These are phyloP conservation scores for Phytophthora constricta DNA, from an alignment of 352 stramenopile species.

Conservation along the genomic window DNA sequence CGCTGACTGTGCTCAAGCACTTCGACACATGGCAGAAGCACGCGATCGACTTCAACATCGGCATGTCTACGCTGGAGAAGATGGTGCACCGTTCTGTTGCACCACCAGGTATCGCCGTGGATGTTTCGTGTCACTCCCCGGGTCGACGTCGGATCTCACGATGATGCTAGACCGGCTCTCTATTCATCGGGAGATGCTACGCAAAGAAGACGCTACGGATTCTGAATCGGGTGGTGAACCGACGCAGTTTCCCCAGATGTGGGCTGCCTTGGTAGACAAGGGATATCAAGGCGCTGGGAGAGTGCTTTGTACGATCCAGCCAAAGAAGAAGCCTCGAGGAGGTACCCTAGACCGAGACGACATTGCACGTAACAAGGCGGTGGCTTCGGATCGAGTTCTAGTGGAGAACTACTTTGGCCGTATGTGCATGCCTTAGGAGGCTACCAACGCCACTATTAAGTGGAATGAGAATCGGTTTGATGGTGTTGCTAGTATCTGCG, in stretches of 20 bases:
- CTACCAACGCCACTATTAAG: conserved; percentile 24
- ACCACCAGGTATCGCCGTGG: conserved; percentile 4
- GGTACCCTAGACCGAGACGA: conserved; percentile 5
- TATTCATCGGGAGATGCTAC: conserved; percentile 10
- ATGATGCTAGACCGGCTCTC: conserved; percentile 19
- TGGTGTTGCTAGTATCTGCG: conserved; percentile 4
- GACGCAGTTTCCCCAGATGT: conserved; percentile 6
- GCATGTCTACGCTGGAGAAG: not conserved
- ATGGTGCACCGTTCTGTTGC: conserved; percentile 4
- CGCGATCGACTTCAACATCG: not conserved
- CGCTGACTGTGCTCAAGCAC: not conserved
- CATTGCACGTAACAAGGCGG: conserved; percentile 18
- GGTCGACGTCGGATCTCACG: conserved; percentile 22
- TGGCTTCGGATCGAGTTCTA: conserved; percentile 33
- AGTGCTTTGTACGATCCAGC: conserved; percentile 12
- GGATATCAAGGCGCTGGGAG: conserved; percentile 12
- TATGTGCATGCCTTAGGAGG: conserved; percentile 24
- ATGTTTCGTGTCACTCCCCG: conserved; percentile 11
- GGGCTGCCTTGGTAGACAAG: conserved; percentile 16
- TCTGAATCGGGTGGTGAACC: conserved; percentile 8
- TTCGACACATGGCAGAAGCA: conserved; percentile 7
- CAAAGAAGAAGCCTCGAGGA: conserved; percentile 8
- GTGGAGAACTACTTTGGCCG: conserved; percentile 37
- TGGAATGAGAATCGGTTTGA: conserved; percentile 25
- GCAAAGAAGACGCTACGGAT: not conserved